Evolutionary conservation across 129 eudicot species (phyloP), one percentile per base, ranked within the genome.

Genomic region (Helichrysum umbraculigerum): DNA sequence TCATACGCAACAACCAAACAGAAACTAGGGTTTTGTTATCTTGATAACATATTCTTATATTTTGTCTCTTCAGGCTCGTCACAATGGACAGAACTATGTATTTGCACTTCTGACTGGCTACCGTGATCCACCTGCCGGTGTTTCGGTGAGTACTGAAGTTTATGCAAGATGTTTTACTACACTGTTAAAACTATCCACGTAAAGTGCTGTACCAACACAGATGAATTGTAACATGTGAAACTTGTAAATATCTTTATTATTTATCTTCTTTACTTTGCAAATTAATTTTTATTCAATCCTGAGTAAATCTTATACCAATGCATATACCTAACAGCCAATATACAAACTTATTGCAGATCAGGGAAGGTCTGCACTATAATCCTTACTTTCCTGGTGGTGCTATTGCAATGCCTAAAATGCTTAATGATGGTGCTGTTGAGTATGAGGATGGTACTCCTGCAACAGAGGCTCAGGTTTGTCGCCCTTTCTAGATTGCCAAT

Each of bases 391-490:
- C 98, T 72, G 98, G 98, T 15, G 98, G 96, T 6, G 93, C 98
- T 65, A 92, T 92, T 76, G 98, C 98, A 33, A 92, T 92, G 98
- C 98, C 98, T 17, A 86, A 92, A 79, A 92, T 92, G 96, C 98
- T 92, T 66, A 86, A 76, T 32, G 96, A 89, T 75, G 98, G 98
- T 76, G 98, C 93, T 81, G 90, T 92, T 5, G 98, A 92, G 78
- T 92, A 92, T 61, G 96, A 89, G 82, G 98, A 92, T 79, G 98
- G 98, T 81, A 87, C 90, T 34, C 98, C 98, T 66, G 96, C 98
- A 33, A 89, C 96, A 16, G 93, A 92, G 83, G 89, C 98, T 33
- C 98, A 92, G 96, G 98, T 89, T 68, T 1, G 68, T 66, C 7
- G 0, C 15, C 20, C 12, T 30, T 7, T 7, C 21, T 72, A 21